Evolutionary conservation across 352 stramenopile species (phyloP).

Genomic region (Globisporangium spinosum): DNA sequence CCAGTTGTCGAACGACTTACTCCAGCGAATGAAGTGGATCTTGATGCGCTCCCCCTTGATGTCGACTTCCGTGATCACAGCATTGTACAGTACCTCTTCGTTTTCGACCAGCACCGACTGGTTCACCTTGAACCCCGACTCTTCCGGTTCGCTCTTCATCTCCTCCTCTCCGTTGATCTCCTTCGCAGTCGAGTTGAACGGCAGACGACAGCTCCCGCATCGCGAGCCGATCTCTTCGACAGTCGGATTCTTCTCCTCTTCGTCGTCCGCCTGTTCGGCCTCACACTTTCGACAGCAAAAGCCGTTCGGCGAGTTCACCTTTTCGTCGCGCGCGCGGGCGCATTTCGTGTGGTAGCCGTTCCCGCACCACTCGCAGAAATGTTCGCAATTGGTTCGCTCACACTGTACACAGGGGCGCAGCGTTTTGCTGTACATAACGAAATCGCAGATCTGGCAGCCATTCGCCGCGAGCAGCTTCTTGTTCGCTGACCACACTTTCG

Average conservation of each 20-base stretch:
- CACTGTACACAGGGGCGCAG: slow-evolving; percentile 69
- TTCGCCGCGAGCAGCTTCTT: slow-evolving; percentile 49
- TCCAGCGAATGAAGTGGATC: slow-evolving; percentile 86
- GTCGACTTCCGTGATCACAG: slow-evolving; percentile 82
- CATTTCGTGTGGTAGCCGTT: slow-evolving; percentile 78
- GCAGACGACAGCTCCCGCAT: slow-evolving; percentile 57
- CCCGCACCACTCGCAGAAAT: slow-evolving; percentile 86
- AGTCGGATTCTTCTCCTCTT: slow-evolving; percentile 32
- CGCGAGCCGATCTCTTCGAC: slow-evolving; percentile 57
- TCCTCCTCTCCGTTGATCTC: slow-evolving; percentile 13
- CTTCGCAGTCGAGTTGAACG: slow-evolving; percentile 42
- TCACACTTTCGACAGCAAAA: slow-evolving; percentile 80
- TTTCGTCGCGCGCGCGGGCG: slow-evolving; percentile 44
- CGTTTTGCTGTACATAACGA: slow-evolving; percentile 64
- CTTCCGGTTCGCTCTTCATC: slow-evolving; percentile 17
- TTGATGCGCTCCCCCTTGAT: slow-evolving; percentile 67
- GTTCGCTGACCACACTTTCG: slow-evolving; percentile 34
- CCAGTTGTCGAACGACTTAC: slow-evolving; percentile 87
- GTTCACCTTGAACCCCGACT: slow-evolving; percentile 70
- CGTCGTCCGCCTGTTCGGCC: slow-evolving; percentile 59
- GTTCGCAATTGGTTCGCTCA: slow-evolving; percentile 51
- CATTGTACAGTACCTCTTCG: slow-evolving; percentile 86
- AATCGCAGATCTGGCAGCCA: slow-evolving; percentile 81
- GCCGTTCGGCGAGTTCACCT: slow-evolving; percentile 46
- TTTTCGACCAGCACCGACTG: slow-evolving; percentile 84